A percentile compares a stretch with the other conserved stretches of the same genome.
phyloP scores from a whole-genome alignment of 2,329 filamentous ascomycete species.

The Ciborinia camelliae region DNA sequence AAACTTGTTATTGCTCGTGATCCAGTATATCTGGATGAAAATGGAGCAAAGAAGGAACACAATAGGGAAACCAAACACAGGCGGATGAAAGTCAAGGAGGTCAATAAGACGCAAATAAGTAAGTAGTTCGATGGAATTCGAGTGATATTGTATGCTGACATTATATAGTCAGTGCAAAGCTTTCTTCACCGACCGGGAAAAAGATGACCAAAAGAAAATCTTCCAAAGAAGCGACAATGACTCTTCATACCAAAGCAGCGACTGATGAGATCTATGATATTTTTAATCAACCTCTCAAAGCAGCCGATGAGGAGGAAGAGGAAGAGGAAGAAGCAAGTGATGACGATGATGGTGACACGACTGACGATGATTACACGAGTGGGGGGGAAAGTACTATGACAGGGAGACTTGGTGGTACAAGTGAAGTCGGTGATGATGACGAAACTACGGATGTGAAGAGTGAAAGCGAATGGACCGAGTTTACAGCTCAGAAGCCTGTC shows the following conservation, averaged over 20 bases:
- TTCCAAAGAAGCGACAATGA: constrained; percentile 88
- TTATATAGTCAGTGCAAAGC: constrained; percentile 76
- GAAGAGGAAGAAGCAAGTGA: constrained; percentile 48
- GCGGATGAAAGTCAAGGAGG: constrained; percentile 78
- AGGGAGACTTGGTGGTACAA: constrained; percentile 63
- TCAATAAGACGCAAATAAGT: constrained; percentile 93
- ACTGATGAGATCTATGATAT: constrained; percentile 98
- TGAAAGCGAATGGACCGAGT: constrained; percentile 85
- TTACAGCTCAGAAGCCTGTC: constrained; percentile 69
- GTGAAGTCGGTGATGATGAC: constrained; percentile 58
- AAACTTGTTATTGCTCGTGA: constrained; percentile 38
- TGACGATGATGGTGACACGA: constrained; percentile 59
- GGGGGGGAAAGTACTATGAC: constrained; percentile 81
- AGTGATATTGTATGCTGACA: constrained; percentile 34
- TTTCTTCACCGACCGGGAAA: constrained; percentile 82
- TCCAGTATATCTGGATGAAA: constrained; percentile 53
- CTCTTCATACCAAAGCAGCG: constrained; percentile 88
- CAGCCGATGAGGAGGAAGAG: constrained; percentile 37
- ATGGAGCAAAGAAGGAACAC: constrained; percentile 47
- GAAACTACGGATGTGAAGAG: constrained; percentile 59
- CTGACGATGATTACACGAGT: constrained; percentile 75
- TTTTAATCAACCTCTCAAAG: constrained; percentile 78
- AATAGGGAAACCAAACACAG: constrained; percentile 51
- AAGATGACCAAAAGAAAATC: constrained; percentile 70
- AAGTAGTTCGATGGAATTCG: constrained; percentile 41